Evolutionary conservation across 352 stramenopile genomes (phyloP), one percentile per base, ranked within the genome.

Genomic region (Elongisporangium prolatum): DNA sequence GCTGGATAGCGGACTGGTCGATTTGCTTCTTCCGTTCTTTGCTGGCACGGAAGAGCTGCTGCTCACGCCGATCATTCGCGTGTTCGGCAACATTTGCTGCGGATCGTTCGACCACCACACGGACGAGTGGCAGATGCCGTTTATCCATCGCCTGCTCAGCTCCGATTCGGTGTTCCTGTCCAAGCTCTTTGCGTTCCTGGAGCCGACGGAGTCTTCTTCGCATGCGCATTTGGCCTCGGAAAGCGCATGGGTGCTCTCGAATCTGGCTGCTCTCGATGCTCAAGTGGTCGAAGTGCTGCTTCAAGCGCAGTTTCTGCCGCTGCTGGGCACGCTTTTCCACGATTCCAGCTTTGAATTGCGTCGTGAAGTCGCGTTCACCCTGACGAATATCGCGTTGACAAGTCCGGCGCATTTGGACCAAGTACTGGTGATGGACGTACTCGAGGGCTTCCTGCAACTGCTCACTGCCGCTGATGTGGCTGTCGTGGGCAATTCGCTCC

Each of bases 21-120:
- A 79, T 16, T 44, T 80, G 18, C 55, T 95, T 25, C 60, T 89
- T 34, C 80, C 79, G 48, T 77, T 78, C 52, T 87, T 95, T 48
- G 69, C 71, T 22, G 80, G 71, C 10, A 72, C 64, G 6, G 79
- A 91, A 47, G 76, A 89, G 56, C 54, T 77, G 34, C 63, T 95
- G 51, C 57, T 92, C 40, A 92, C 80, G 24, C 86, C 84, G 14
- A 76, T 89, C 21, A 68, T 95, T 48, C 83, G 86, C 18, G 80
- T 92, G 2, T 85, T 89, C 57, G 79, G 81, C 40, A 95, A 95
- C 58, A 75, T 95, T 71, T 90, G 78, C 70, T 91, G 77, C 48
- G 73, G 80, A 21, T 70, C 77, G 7, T 55, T 69, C 0, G 81
- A 91, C 54, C 82, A 92, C 57, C 77, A 89, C 61, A 88, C 78